Percentiles rank a stretch among this genome's conserved stretches.
Conservation (phyloP, 257 asterid genomes). For the Asclepias syriaca region DNA sequence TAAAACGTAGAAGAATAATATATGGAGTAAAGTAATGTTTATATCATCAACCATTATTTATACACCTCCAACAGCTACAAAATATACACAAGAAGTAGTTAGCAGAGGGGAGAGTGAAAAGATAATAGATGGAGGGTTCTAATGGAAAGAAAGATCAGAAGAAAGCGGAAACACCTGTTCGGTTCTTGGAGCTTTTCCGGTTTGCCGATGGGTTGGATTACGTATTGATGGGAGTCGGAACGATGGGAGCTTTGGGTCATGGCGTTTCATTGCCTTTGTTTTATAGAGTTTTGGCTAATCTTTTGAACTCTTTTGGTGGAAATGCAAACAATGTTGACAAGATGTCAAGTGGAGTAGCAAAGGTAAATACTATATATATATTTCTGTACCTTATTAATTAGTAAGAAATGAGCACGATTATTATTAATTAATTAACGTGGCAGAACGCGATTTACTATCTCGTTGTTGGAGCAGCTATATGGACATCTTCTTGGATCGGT, state of each 20-base stretch:
- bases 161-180: constrained; percentile 34
- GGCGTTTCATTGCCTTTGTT: constrained; percentile 91
- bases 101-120: constrained; percentile 10
- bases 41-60: too few relatives aligned
- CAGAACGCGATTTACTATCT: constrained; percentile 98
- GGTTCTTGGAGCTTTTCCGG: constrained; percentile 67
- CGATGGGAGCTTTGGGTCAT: constrained; percentile 87
- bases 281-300: constrained; percentile 95
- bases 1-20: too few relatives aligned
- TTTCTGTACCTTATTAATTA: too few relatives aligned
- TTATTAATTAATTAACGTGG: too few relatives aligned
- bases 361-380: constrained; percentile 35
- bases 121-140: constrained; percentile 32
- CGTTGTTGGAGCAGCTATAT: constrained; percentile 98
- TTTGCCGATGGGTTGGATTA: constrained; percentile 86
- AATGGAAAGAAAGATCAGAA: constrained; percentile 30
- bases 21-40: too few relatives aligned
- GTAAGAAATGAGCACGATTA: too few relatives aligned
- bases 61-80: too few relatives aligned
- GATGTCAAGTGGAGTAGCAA: constrained; percentile 88
- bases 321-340: constrained; percentile 84
- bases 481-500: constrained; percentile 99
- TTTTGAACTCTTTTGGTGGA: constrained; percentile 90
- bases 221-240: constrained; percentile 69
- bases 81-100: not conserved